A percentile compares a stretch with the other conserved stretches of the same genome.
Conservation (phyloP, 2,329 filamentous ascomycete species). For the Pseudocercospora cruenta region DNA sequence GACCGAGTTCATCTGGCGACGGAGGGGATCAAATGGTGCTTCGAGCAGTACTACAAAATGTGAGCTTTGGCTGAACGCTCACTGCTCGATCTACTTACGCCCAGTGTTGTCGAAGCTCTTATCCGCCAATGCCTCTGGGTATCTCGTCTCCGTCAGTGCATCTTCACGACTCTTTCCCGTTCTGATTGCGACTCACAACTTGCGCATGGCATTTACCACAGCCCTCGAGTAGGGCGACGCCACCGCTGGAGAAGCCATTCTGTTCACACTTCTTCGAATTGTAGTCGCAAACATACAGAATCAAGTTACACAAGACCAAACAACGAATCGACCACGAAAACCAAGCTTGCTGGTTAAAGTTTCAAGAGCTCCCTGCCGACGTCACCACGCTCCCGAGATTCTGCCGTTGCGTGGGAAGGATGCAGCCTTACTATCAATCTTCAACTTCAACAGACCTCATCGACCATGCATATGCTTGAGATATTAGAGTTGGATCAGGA, state of each 20-base stretch:
- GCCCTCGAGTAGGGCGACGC: slow-evolving; percentile 65
- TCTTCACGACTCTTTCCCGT: too few relatives aligned
- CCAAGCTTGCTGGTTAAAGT: background rate
- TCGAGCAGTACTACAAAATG: slow-evolving; percentile 65
- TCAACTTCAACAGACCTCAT: background rate
- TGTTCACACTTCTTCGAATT: slow-evolving; percentile 30
- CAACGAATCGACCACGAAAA: background rate
- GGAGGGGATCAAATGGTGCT: slow-evolving; percentile 63
- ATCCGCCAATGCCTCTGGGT: slow-evolving; percentile 87
- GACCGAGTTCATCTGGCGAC: slow-evolving; percentile 65
- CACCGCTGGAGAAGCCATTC: slow-evolving; percentile 46
- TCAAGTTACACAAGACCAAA: background rate
- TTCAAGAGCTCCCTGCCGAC: background rate
- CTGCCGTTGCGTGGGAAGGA: background rate
- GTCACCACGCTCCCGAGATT: background rate
- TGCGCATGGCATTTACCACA: slow-evolving; percentile 78
- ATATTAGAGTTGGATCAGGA: too few relatives aligned
- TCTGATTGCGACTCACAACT: too few relatives aligned
- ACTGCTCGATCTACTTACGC: slow-evolving; percentile 42
- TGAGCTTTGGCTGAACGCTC: slow-evolving; percentile 1
- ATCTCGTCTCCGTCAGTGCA: slow-evolving; percentile 54
- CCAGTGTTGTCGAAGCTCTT: slow-evolving; percentile 97
- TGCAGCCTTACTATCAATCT: background rate
- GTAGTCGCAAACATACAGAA: slow-evolving; percentile 19
- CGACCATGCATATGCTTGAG: background rate